Base-by-base conservation (phyloP, 2,329 filamentous ascomycete genomes). In the Dendrostoma leiphaemia region DNA sequence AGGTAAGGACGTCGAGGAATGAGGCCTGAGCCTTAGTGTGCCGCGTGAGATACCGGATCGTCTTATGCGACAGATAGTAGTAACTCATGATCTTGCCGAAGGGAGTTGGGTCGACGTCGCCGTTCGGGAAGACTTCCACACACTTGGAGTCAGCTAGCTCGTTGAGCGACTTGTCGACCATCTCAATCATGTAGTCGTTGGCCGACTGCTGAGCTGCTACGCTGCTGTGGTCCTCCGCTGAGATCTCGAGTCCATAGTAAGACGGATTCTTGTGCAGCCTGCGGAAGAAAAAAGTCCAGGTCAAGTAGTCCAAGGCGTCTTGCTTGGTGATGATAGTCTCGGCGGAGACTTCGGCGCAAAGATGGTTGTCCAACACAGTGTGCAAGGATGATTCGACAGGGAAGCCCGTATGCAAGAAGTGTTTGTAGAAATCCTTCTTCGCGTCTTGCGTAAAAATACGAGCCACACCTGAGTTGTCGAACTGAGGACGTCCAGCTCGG, bases 221-320 rank as follows among this genome's bases (percentile, higher is more conserved):
- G 8, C 88, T 92, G 67, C 91, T 95, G 71, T 97, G 91, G 63
- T 97, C 91, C 63, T 97, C 92, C 0, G 90, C 88, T 0, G 90
- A 90, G 41, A 99, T 94, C 67, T 97, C 89, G 0, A 99, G 84
- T 0, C 95, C 95, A 63, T 99, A 99, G 74, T 96, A 99, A 0
- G 92, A 96, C 1, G 94, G 94, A 64, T 99, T 99, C 78, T 99
- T 99, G 76, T 99, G 94, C 35, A 99, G 75, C 10, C 94, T 82
- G 3, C 95, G 85, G 81, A 99, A 99, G 82, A 99, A 99, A 77
- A 99, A 99, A 1, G 95, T 99, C 94, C 95, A 99, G 0, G 94
- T 99, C 50, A 99, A 75, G 67, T 99, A 99, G 71, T 99, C 95
- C 4, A 99, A 81, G 1, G 94, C 94, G 72, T 99, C 94, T 71